Base-by-base conservation (phyloP, 306 rosid species). In the Sphenostylis stenocarpa region DNA sequence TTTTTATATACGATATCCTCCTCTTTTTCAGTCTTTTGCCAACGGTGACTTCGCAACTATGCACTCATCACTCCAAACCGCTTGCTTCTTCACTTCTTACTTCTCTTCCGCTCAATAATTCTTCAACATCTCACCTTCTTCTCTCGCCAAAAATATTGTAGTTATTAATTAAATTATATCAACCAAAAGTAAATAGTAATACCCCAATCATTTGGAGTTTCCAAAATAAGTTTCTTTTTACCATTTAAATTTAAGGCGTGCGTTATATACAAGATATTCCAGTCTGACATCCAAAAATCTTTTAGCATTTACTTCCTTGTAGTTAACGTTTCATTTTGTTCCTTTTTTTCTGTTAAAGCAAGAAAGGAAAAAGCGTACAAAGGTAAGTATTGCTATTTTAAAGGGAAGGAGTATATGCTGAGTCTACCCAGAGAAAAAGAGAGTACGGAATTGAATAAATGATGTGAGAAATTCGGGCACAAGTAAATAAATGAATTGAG, bases 21-120 rank as follows among this genome's bases (percentile, higher is more conserved):
- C 13, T 31, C 45, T 53, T 77, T 79, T 87, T 75, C 79, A 82
- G 75, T 51, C 65, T 52, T 86, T 77, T 82, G 14, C 75, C 38
- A 77, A 63, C 12, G 26, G 12, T 19, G 78, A 68, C 72, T 73
- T 83, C 83, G 77, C 86, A 34, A 15, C 68, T 69, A 77, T 82
- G 79, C 84, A 19, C 15, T 43, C 43, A 31, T 48, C 44, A 51
- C 77, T 47, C 47, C 2, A 56, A 56, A 23, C 34, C 28, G 5
- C 4, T 19, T 51, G 5, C 4, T 19, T 51, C 24, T 52, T 52
- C 28, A 7, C 3, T 52, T 19, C 58, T 3, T 52, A 7, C 21
- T 38, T 38, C 9, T 38, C 9, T 38, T 2, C 13, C 13, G 33
- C 3, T 38, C 12, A 38, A 38, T 38, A 4, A 29, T 29, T 29